Base-by-base conservation (phyloP, 208 protist genomes). In the Acanthamoeba quina region DNA sequence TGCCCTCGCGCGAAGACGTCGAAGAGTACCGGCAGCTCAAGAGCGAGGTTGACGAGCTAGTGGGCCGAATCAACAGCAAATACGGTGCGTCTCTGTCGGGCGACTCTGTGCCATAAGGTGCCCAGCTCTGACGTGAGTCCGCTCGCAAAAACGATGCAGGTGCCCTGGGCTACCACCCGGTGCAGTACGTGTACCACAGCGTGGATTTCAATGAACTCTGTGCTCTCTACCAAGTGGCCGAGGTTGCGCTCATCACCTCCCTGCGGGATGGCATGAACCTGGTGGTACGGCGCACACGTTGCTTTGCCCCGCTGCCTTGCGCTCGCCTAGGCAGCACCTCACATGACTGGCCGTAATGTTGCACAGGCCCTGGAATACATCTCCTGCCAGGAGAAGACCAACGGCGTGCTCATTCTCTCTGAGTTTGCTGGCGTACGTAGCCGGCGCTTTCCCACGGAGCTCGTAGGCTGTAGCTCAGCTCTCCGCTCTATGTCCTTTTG, bases 51-150 rank as follows among this genome's bases (percentile, higher is more conserved):
- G 96, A 98, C 56, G 95, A 96, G 72, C 49, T 97, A 1, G 97
- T 98, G 15, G 97, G 97, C 31, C 76, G 96, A 31, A 98, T 98
- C 92, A 98, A 98, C 96, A 96, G 96, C 44, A 29, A 94, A 41
- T 98, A 97, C 94, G 97, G 98, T 52, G 94, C 94, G 24, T 66
- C 78, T 96, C 5, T 94, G 96, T 58, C 97, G 7, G 95, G 98
- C 24, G 26, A n/a, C 96, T 96, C 24, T 88, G 94, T 52, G 97
- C 98, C 66, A 98, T 98, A 94, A 94, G 94, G 34, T n/a, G 70
- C 24, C 98, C 96, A 95, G 96, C 62, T 66, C 29, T 29, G 31
- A 15, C 24, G 5, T 37, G 34, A 37, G 68, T 47, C 29, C 21
- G 60, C 21, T 19, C 17, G 2, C 15, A 37, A 3, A 37, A 37